These are phyloP conservation scores for Colletotrichum liriopes DNA, from an alignment of 2,329 filamentous ascomycete species.

Conservation along the genomic window DNA sequence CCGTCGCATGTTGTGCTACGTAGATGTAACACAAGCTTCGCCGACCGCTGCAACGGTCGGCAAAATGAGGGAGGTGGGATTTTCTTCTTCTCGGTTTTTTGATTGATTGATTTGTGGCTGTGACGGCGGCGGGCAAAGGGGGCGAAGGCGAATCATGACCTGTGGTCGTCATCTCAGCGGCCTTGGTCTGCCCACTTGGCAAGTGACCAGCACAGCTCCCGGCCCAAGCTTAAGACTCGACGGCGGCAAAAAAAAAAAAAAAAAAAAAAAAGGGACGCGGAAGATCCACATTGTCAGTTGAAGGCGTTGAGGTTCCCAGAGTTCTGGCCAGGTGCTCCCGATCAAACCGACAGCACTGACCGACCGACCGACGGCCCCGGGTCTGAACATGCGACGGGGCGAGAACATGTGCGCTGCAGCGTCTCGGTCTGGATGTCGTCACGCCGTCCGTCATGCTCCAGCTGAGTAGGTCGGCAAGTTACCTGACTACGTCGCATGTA, in stretches of 20 bases:
- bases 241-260: too few species aligned
- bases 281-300: conserved; percentile 1
- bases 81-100: too few species aligned
- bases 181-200: conserved; percentile 27
- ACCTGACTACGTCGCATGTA: too few species aligned
- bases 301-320: background rate
- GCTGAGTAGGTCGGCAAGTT: too few species aligned
- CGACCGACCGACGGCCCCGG: conserved; percentile 5
- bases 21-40: too few species aligned
- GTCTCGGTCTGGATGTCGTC: conserved; percentile 8
- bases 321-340: conserved; percentile 12
- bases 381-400: conserved; percentile 16
- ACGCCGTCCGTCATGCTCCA: conserved; percentile 23
- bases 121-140: conserved; percentile 17
- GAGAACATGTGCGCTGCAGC: background rate
- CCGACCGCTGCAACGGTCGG: too few species aligned
- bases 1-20: too few species aligned
- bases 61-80: too few species aligned
- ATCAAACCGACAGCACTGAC: conserved; percentile 11
- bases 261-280: background rate
- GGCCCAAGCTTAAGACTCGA: too few species aligned
- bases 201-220: too few species aligned
- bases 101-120: conserved; percentile 21
- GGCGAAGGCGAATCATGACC: too few species aligned
- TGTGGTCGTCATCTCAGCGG: conserved; percentile 30